These are phyloP conservation scores for Polymyxa betae DNA, from an alignment of 208 protist genomes.

Conservation along the genomic window DNA sequence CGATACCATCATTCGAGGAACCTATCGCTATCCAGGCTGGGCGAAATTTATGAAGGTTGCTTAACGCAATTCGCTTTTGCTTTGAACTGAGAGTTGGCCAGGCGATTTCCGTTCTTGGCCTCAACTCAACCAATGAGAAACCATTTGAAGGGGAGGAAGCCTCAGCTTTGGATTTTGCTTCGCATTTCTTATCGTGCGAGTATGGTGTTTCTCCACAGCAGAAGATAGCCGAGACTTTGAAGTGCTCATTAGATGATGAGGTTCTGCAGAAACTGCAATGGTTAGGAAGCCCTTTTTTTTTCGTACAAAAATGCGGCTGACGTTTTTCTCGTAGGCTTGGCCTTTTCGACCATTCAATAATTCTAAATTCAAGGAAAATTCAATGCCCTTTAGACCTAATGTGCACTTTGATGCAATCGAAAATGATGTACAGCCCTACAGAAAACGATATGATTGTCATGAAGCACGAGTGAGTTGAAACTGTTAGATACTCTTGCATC, in stretches of 20 bases:
- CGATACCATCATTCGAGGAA: constrained; percentile 3
- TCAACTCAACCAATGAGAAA: neutral
- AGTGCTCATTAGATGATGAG: neutral
- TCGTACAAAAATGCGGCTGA: too few relatives aligned
- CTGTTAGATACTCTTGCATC: neutral
- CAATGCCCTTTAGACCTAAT: neutral
- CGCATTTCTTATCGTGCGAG: neutral
- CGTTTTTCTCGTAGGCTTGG: neutral
- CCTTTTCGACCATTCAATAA: neutral
- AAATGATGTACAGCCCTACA: neutral
- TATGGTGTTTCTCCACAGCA: neutral
- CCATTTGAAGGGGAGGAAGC: neutral
- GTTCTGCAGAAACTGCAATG: neutral
- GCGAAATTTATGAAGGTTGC: neutral
- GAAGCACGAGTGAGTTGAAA: neutral
- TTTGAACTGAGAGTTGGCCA: neutral
- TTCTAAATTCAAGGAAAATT: neutral
- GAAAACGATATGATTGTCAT: neutral
- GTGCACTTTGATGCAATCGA: neutral
- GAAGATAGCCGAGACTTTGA: neutral
- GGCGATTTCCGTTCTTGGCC: neutral
- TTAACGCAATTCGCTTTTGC: neutral
- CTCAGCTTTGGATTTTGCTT: neutral
- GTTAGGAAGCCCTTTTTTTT: too few relatives aligned
- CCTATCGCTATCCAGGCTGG: constrained; percentile 45